A percentile compares a stretch with the other conserved stretches of the same genome.
These are phyloP conservation scores for Cornus controversa DNA, from an alignment of 148 eudicot species.

Conservation along the genomic window DNA sequence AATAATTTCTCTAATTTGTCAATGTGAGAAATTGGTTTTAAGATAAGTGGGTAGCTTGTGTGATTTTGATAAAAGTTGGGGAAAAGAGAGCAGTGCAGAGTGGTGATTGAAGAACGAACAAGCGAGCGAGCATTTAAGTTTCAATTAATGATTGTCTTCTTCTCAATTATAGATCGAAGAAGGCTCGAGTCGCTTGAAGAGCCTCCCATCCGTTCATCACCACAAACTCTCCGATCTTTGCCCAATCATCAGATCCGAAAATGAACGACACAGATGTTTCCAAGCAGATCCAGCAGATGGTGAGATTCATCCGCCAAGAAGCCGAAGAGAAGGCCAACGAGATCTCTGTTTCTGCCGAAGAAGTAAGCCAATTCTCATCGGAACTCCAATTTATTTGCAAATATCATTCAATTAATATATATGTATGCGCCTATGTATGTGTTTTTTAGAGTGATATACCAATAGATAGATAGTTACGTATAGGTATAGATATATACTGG, in stretches of 20 bases:
- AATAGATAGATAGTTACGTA: too few relatives aligned
- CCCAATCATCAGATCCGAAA: slow-evolving; percentile 25
- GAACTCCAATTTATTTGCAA: background rate
- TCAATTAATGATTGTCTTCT: background rate
- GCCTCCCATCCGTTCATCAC: background rate
- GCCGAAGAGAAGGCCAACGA: slow-evolving; percentile 88
- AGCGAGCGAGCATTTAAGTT: background rate
- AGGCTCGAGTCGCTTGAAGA: background rate
- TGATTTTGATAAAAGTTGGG: too few relatives aligned
- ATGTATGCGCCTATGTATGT: background rate
- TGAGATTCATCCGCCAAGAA: slow-evolving; percentile 81
- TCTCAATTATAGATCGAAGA: background rate
- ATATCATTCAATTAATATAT: background rate
- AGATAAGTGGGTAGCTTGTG: too few relatives aligned
- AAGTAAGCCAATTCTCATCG: slow-evolving; percentile 25
- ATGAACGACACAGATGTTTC: slow-evolving; percentile 83
- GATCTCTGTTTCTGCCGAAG: slow-evolving; percentile 83
- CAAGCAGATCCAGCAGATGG: slow-evolving; percentile 95
- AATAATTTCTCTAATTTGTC: too few relatives aligned
- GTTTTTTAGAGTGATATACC: too few relatives aligned
- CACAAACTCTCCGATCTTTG: too few relatives aligned
- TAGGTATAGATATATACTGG: too few relatives aligned
- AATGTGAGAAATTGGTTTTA: too few relatives aligned
- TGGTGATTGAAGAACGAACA: too few relatives aligned
- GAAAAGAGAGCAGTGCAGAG: too few relatives aligned